These are phyloP conservation scores for Aspergillus puulaauensis DNA, from an alignment of 2,329 filamentous ascomycete species.

Conservation along the genomic window DNA sequence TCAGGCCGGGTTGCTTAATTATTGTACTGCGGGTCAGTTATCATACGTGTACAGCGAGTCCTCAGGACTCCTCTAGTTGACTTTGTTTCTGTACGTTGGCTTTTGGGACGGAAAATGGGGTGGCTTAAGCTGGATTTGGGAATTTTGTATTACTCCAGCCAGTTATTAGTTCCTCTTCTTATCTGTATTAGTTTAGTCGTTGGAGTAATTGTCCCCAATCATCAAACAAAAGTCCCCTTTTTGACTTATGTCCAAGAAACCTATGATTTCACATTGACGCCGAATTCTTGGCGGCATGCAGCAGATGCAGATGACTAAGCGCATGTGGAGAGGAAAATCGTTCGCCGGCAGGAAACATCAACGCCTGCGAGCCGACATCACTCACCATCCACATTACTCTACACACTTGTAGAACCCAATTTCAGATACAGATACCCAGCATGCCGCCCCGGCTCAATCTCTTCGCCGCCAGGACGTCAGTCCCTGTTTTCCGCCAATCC, in stretches of 20 bases:
- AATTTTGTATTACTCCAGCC: no score
- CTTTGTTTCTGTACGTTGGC: background rate
- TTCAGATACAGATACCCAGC: background rate
- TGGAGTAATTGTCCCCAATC: background rate
- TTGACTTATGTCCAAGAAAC: background rate
- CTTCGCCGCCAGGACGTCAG: conserved; percentile 37
- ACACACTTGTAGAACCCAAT: conserved; percentile 8
- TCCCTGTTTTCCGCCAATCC: conserved; percentile 32
- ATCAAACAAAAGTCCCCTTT: background rate
- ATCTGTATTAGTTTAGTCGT: background rate
- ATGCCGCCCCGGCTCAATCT: conserved; percentile 60
- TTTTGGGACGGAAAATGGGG: background rate
- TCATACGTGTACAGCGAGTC: background rate
- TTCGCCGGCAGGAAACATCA: conserved; percentile 13
- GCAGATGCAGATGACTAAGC: conserved; percentile 18
- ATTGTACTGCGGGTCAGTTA: conserved; percentile 17
- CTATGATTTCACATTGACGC: background rate
- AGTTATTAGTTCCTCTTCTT: background rate
- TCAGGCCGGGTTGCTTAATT: background rate
- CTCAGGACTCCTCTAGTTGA: background rate
- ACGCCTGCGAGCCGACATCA: conserved; percentile 1
- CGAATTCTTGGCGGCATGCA: conserved; percentile 13
- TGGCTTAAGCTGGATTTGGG: background rate
- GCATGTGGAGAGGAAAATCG: conserved; percentile 25
- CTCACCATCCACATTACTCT: conserved; percentile 3